Evolutionary conservation across 305 asterid genomes (phyloP), one percentile per base, ranked within the genome.

Genomic region (Plantago rigida): DNA sequence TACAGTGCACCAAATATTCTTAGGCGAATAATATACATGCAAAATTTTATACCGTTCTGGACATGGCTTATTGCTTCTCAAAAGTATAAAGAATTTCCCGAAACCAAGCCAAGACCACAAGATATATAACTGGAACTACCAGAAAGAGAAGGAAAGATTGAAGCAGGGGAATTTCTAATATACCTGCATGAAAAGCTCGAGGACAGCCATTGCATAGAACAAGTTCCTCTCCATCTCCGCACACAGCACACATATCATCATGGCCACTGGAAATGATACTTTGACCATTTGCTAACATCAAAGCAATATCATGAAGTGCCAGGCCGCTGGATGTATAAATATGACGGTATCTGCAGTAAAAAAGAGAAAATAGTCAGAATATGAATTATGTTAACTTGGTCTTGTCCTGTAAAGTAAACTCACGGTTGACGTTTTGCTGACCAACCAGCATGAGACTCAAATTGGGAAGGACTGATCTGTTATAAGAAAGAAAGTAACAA

Each of bases 371-470:
- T n/a, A n/a, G 62, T 39, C 41, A 44, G 55, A 31, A 13, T 47
- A 64, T 34, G 60, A 52, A 49, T 46, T 45, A 64, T 48, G 22
- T 56, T 12, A 34, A 48, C 26, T 42, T 13, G 47, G 60, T 28
- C 9, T 36, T 56, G 50, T 47, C 56, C 53, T 59, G 31, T 34
- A 60, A 63, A 66, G 64, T 39, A 50, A 73, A 22, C 92, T 86
- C 73, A 91, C 98, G 98, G 98, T 76, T 87, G 98, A 57, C 98
- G 88, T 72, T 87, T 91, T 60, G 95, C 96, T 19, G 96, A 85
- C 91, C 93, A 82, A 60, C 98, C 98, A 78, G 98, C 96, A 72
- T 91, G 98, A 69, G 98, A 72, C 81, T 91, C 98, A 68, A 91
- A 91, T 73, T 84, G 96, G 49, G 98, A 91, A 28, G 98, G 98